Evolutionary conservation across 192 early-diverging fungal genomes (phyloP), one percentile per base, ranked within the genome.

Genomic region (Umbelopsis sp.): DNA sequence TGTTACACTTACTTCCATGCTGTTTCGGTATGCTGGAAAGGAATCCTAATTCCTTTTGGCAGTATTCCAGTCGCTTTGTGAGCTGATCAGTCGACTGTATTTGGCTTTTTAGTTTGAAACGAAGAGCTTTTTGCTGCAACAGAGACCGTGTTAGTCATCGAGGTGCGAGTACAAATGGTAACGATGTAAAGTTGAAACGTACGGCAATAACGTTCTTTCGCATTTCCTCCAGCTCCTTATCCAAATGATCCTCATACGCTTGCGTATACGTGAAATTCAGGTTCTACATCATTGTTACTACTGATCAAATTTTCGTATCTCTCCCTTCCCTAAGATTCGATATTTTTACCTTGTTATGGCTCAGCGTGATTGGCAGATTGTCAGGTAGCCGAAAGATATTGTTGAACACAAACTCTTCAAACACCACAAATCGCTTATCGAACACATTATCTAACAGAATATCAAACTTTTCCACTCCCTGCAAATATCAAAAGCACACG

Each of bases 21-120:
- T 61, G 55, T 25, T 61, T 61, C 0, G 55, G 55, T 15, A 61
- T 35, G 10, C 25, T 61, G 55, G 55, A 18, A 10, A 69, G 46
- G 18, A 49, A 52, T 37, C 47, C 67, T 23, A 51, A 41, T 51
- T 52, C 65, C 22, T 47, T 74, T 44, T 66, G 16, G 47, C 21
- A 68, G 66, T 16, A 67, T 50, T 52, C 86, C 15, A 44, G 87
- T 51, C 8, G 66, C 70, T 2, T 72, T 44, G 6, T 67, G 72
- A 67, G 85, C 67, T 41, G 83, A 52, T 23, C 77, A 75, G 13
- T 70, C 70, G 44, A 75, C 68, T 6, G 86, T 4, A 61, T 61
- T 25, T 61, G 55, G 27, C 30, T 61, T 16, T 27, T 61, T 12
- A 61, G 27, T 16, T 61, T 61, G 4, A 61, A 61, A 18, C 25